phyloP scores from a whole-genome alignment of 306 rosid species.

The Astragalus membranaceus region DNA sequence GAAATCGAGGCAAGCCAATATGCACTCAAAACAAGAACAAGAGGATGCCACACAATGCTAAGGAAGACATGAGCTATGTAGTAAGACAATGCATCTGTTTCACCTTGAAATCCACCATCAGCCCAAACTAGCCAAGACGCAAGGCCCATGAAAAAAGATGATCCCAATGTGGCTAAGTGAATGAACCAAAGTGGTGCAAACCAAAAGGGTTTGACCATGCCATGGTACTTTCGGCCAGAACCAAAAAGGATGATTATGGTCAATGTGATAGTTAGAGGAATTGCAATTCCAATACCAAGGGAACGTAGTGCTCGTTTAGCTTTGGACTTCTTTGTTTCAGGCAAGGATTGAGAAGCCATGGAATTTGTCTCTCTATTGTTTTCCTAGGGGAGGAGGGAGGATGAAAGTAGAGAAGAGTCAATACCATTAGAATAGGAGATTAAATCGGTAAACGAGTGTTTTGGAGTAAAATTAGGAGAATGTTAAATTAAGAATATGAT shows the following conservation, averaged over 20 bases:
- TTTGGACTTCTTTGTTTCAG: slow-evolving; percentile 27
- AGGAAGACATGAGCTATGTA: slow-evolving; percentile 40
- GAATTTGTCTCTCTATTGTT: neutral
- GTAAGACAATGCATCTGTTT: slow-evolving; percentile 35
- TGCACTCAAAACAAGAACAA: slow-evolving; percentile 40
- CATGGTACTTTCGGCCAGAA: slow-evolving; percentile 33
- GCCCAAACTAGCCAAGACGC: slow-evolving; percentile 83
- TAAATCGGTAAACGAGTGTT: slow-evolving; percentile 23
- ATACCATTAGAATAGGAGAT: neutral
- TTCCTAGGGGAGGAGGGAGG: neutral
- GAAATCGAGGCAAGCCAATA: slow-evolving; percentile 27
- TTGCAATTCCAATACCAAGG: slow-evolving; percentile 33
- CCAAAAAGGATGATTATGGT: slow-evolving; percentile 35
- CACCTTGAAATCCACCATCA: slow-evolving; percentile 52
- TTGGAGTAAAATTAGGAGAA: slow-evolving; percentile 38
- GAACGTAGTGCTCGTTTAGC: slow-evolving; percentile 48
- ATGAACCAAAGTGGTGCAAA: slow-evolving; percentile 60
- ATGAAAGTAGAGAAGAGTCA: neutral
- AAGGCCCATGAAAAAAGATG: slow-evolving; percentile 53
- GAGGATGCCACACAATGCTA: slow-evolving; percentile 57
- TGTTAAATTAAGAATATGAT: neutral
- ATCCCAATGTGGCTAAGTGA: slow-evolving; percentile 35
- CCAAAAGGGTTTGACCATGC: slow-evolving; percentile 41
- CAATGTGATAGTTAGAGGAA: slow-evolving; percentile 38
- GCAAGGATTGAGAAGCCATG: slow-evolving; percentile 22